These are phyloP conservation scores for Fusarium sp. DNA, from an alignment of 2,329 filamentous ascomycete genomes.

Conservation along the genomic window DNA sequence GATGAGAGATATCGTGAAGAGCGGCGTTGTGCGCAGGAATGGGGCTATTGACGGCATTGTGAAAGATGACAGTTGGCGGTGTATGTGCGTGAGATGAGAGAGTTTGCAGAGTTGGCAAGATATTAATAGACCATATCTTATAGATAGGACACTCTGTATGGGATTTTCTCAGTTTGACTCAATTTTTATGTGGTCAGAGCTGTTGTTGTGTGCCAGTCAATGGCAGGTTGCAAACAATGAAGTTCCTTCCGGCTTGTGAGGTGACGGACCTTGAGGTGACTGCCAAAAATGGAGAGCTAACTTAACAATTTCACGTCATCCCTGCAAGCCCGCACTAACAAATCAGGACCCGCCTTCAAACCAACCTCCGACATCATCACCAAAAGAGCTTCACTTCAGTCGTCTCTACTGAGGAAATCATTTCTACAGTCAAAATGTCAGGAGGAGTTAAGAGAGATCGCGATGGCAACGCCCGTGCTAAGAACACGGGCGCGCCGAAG, in stretches of 20 bases:
- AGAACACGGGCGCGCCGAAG: constrained; percentile 45
- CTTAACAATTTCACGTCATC: constrained; percentile 39
- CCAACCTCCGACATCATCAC: constrained; percentile 38
- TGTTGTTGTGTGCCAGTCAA: constrained; percentile 26
- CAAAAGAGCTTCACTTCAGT: neutral
- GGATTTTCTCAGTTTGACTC: neutral
- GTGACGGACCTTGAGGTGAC: constrained; percentile 12
- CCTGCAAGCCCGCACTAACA: constrained; percentile 39
- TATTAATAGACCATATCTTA: constrained; percentile 29
- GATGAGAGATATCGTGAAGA: constrained; percentile 68
- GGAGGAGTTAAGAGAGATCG: constrained; percentile 43
- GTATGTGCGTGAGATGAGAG: constrained; percentile 17
- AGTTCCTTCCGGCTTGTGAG: neutral
- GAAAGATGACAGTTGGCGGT: constrained; percentile 44
- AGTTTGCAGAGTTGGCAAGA: neutral
- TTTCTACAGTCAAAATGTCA: constrained; percentile 13
- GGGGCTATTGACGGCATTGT: constrained; percentile 40
- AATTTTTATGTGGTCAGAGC: neutral
- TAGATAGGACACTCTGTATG: neutral
- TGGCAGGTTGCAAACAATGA: constrained; percentile 19
- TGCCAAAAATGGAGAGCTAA: constrained; percentile 34
- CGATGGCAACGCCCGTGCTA: constrained; percentile 60
- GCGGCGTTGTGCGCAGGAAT: constrained; percentile 54
- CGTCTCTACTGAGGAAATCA: neutral
- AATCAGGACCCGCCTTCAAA: constrained; percentile 36